Evolutionary conservation across 768 basidiomycete species (phyloP).

Genomic region (Tulasnella sp.): DNA sequence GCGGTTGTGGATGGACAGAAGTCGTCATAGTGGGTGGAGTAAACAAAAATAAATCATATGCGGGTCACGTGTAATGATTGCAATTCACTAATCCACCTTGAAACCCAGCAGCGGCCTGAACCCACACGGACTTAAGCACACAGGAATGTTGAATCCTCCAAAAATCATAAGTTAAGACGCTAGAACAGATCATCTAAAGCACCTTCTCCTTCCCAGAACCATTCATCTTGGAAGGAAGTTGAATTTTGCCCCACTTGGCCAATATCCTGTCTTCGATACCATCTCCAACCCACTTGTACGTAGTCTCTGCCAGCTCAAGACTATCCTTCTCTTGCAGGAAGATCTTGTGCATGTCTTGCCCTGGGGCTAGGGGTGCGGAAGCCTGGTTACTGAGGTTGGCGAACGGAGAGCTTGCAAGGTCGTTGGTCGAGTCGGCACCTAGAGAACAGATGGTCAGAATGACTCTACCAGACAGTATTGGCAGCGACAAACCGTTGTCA

Average conservation of each 20-base stretch:
- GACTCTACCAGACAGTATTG: constrained; percentile 21
- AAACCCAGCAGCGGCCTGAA: not conserved
- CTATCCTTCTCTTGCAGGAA: constrained; percentile 92
- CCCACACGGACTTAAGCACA: not conserved
- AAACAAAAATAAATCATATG: not conserved
- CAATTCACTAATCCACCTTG: not conserved
- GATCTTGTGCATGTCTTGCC: constrained; percentile 82
- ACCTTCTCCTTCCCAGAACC: constrained; percentile 16
- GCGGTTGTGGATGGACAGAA: too few relatives aligned
- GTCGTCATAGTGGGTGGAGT: too few relatives aligned
- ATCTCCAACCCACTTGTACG: constrained; percentile 78
- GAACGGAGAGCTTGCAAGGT: constrained; percentile 65
- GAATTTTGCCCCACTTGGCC: constrained; percentile 62
- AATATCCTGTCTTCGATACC: constrained; percentile 78
- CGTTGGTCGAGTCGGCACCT: constrained; percentile 78
- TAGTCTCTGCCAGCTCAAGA: constrained; percentile 82
- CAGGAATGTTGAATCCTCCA: not conserved
- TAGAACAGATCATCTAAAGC: not conserved
- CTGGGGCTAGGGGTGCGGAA: constrained; percentile 36
- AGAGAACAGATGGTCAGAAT: constrained; percentile 22
- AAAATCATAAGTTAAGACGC: not conserved
- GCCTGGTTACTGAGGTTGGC: constrained; percentile 37
- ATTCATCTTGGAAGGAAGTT: not conserved
- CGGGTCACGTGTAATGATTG: not conserved
- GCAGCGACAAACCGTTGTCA: constrained; percentile 66